phyloP scores from a whole-genome alignment of 1,284 basidiomycete species.

The Stereum hirsutum region DNA sequence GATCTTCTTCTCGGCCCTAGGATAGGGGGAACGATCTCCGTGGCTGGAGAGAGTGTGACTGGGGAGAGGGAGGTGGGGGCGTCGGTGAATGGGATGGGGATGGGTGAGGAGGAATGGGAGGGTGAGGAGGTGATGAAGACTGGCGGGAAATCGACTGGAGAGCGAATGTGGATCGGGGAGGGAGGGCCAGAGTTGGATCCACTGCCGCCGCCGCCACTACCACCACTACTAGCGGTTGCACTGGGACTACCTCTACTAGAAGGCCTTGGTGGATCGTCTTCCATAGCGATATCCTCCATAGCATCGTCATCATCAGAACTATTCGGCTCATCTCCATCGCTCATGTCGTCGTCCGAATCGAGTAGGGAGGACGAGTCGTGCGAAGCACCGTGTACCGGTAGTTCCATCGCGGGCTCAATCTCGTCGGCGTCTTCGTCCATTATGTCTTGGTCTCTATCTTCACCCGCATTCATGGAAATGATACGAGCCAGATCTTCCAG shows the following conservation, averaged over 20 bases:
- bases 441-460: conserved; percentile 42
- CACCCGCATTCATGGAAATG: conserved; percentile 52
- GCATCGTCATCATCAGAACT: conserved; percentile 69
- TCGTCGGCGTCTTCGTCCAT: conserved; percentile 54
- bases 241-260: conserved; percentile 10
- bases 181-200: too few relatives aligned
- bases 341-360: conserved; percentile 74
- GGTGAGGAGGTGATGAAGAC: conserved; percentile 4
- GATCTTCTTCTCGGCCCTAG: conserved; percentile 13
- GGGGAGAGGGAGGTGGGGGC: neutral
- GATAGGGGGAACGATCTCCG: neutral
- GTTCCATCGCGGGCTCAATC: conserved; percentile 58
- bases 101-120: neutral
- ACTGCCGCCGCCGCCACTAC: too few relatives aligned
- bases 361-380: conserved; percentile 43
- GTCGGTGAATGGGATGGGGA: neutral
- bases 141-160: conserved; percentile 11
- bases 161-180: conserved; percentile 15
- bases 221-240: too few relatives aligned
- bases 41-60: neutral
- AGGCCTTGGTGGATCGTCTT: conserved; percentile 38
- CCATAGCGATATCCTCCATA: conserved; percentile 72
- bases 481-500: conserved; percentile 80
- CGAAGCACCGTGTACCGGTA: conserved; percentile 58
- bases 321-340: conserved; percentile 52